Evolutionary conservation across 345 rosid species (phyloP), one percentile per base, ranked within the genome.

Genomic region (Clarkia xantiana): DNA sequence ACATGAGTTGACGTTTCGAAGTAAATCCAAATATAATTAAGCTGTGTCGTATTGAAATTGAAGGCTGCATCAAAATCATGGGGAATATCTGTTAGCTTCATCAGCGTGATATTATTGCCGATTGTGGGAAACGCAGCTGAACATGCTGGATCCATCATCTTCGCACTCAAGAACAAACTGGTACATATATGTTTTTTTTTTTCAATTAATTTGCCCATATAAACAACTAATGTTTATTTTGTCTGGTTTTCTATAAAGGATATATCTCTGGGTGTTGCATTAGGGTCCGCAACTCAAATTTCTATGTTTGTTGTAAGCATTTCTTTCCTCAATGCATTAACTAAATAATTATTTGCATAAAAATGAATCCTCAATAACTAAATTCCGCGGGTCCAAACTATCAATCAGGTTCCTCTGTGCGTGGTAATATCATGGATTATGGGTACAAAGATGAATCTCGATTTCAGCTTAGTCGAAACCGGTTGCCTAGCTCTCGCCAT

Each of bases 121-220:
- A 84, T 89, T 9, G 93, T 84, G 47, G 97, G 97, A 34, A 89
- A 89, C 65, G 97, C 97, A n/a, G 97, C 95, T 6, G 95, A 89
- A 49, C 97, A 89, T 58, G 95, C 97, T 22, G 97, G 97, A 44
- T 80, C 97, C 2, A 64, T 84, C 67, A 84, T 84, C 16, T 89
- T 89, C 40, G 97, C 93, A 49, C 80, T 67, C 65, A 86, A 84
- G 58, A 84, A 89, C 78, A 89, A 88, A 57, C 62, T 88, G 80
- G 93, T 84, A 78, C 13, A 56, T 14, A 12, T 3, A 19, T 11
- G 7, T 15, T 2, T 4, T 29, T 5, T 29, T 5, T 10, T 29
- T 5, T 10, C 36, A 2, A 29, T 3, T 29, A 29, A 7, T 29
- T 39, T 6, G 12, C 2, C 16, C n/a, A 43, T 45, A 39, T 22